These are phyloP conservation scores for Pichia sp. DNA, from an alignment of 1,139 yeast species.

Conservation along the genomic window DNA sequence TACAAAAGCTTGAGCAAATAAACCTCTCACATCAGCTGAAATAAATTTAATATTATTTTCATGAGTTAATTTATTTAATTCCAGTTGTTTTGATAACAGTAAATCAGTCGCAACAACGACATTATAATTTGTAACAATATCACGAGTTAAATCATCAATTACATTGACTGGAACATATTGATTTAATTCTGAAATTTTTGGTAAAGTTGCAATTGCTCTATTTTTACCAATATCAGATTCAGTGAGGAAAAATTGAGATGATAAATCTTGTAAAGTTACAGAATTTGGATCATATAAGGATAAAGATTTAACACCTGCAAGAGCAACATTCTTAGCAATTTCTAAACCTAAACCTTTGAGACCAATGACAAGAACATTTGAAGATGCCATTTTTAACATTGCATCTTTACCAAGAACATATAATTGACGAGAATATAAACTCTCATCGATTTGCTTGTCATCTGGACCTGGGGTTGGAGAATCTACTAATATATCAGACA, in stretches of 20 bases:
- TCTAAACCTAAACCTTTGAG: slow-evolving; percentile 89
- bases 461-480: slow-evolving; percentile 37
- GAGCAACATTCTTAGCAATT: slow-evolving; percentile 91
- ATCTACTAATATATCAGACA: slow-evolving; percentile 48
- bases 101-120: slow-evolving; percentile 81
- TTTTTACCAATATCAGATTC: slow-evolving; percentile 65
- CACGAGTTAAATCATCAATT: slow-evolving; percentile 46
- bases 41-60: slow-evolving; percentile 69
- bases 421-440: slow-evolving; percentile 91
- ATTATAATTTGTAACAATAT: slow-evolving; percentile 54
- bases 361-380: slow-evolving; percentile 85
- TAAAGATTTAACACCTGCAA: slow-evolving; percentile 94
- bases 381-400: slow-evolving; percentile 92
- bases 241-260: slow-evolving; percentile 80
- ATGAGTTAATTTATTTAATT: slow-evolving; percentile 73
- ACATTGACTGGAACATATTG: slow-evolving; percentile 85
- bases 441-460: slow-evolving; percentile 65
- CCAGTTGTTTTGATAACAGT: slow-evolving; percentile 65
- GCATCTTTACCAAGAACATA: slow-evolving; percentile 95
- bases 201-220: slow-evolving; percentile 67
- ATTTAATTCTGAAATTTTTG: slow-evolving; percentile 73
- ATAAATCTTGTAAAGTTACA: slow-evolving; percentile 63
- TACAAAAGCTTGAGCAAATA: slow-evolving; percentile 83
- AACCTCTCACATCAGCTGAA: slow-evolving; percentile 75
- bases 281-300: slow-evolving; percentile 80